Percentiles rank a stretch among this genome's conserved stretches.
Evolutionary conservation across 1,284 basidiomycete genomes (phyloP).

Genomic region (Cutaneotrichosporon cutaneum): DNA sequence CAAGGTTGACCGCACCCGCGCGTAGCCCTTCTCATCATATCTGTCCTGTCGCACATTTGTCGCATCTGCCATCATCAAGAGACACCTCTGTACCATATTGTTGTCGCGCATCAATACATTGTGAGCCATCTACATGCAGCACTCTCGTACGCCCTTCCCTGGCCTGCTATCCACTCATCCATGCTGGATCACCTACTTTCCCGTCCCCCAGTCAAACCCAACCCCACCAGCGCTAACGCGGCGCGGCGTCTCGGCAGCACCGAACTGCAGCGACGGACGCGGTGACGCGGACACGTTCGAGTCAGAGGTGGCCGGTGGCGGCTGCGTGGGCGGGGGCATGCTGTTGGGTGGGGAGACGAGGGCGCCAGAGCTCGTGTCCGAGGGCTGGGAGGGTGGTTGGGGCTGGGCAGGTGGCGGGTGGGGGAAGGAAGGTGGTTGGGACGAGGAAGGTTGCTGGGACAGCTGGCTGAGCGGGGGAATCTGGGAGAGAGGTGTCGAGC

Average conservation of each 20-base stretch:
- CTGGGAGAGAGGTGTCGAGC: constrained; percentile 16
- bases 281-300: not conserved
- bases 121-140: not conserved
- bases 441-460: not conserved
- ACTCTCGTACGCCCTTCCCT: not conserved
- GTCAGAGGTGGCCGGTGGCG: not conserved
- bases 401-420: not conserved
- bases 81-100: not conserved
- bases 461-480: constrained; percentile 4
- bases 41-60: not conserved
- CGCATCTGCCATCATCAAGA: not conserved
- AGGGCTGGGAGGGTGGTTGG: not conserved
- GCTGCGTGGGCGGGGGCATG: constrained; percentile 4
- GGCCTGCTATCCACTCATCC: not conserved
- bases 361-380: not conserved
- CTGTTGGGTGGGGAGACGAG: constrained; percentile 2
- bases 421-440: not conserved
- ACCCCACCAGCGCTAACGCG: constrained; percentile 9
- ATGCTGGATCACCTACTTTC: not conserved
- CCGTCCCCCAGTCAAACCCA: constrained; percentile 16
- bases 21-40: not conserved
- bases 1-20: not conserved
- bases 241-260: constrained; percentile 1
- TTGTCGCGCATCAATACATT: not conserved
- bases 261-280: constrained; percentile 9